A percentile compares a stretch with the other conserved stretches of the same genome.
phyloP scores from a whole-genome alignment of 805 yeast species.

The Barnettozyma populi region DNA sequence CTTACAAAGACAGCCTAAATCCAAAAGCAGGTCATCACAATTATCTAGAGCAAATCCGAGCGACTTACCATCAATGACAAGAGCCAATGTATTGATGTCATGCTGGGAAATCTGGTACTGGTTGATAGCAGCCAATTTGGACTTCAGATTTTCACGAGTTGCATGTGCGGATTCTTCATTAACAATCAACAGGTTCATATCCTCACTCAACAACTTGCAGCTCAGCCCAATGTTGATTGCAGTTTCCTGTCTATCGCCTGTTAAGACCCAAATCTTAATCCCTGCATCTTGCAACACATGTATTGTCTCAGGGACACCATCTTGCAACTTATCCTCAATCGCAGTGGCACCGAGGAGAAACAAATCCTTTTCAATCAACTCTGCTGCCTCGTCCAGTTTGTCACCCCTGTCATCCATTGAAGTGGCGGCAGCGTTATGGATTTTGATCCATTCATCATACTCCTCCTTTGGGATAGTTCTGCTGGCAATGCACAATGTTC shows the following conservation, averaged over 20 bases:
- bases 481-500: slow-evolving; percentile 90
- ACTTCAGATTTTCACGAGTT: slow-evolving; percentile 65
- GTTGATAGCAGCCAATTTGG: slow-evolving; percentile 68
- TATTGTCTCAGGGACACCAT: slow-evolving; percentile 97
- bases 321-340: slow-evolving; percentile 95
- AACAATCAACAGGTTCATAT: slow-evolving; percentile 86
- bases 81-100: slow-evolving; percentile 75
- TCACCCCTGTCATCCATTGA: slow-evolving; percentile 69
- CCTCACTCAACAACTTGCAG: slow-evolving; percentile 88
- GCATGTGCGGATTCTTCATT: slow-evolving; percentile 81
- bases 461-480: slow-evolving; percentile 77
- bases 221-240: slow-evolving; percentile 99
- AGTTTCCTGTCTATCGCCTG: slow-evolving; percentile 98
- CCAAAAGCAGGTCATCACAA: slow-evolving; percentile 70
- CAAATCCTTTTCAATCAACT: slow-evolving; percentile 73
- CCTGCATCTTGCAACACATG: slow-evolving; percentile 95
- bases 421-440: slow-evolving; percentile 77
- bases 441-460: slow-evolving; percentile 60
- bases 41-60: slow-evolving; percentile 82
- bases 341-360: slow-evolving; percentile 94
- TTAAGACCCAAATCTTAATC: slow-evolving; percentile 93
- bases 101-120: slow-evolving; percentile 61
- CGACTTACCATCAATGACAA: slow-evolving; percentile 92
- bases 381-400: slow-evolving; percentile 84
- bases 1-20: slow-evolving; percentile 79